Conservation (phyloP, 2,329 filamentous ascomycete genomes). For the Neodidymelliopsis sp. region DNA sequence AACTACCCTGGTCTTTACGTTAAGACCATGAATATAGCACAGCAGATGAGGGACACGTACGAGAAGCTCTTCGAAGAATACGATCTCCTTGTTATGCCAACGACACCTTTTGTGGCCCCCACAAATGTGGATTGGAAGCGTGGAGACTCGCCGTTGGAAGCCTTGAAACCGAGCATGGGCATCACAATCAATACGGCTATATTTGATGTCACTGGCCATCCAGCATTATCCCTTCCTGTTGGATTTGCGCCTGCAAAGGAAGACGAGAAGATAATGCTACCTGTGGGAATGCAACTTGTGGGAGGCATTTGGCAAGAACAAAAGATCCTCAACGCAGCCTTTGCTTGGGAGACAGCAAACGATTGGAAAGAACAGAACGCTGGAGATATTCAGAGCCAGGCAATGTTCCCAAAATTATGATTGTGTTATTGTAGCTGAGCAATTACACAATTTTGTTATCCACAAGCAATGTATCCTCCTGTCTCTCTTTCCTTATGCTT, state of each 20-base stretch:
- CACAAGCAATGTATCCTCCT: too few species aligned
- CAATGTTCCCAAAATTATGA: conserved; percentile 3
- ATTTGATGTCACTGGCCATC: conserved; percentile 43
- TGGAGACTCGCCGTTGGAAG: conserved; percentile 38
- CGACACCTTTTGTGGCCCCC: conserved; percentile 38
- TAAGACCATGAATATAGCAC: conserved; percentile 52
- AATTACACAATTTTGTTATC: too few species aligned
- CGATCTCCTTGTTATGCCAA: conserved; percentile 54
- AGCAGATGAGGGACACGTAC: conserved; percentile 51
- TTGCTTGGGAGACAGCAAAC: conserved; percentile 39
- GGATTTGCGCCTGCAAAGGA: conserved; percentile 33
- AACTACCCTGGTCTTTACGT: conserved; percentile 50
- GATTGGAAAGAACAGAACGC: conserved; percentile 32
- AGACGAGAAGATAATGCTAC: conserved; percentile 37
- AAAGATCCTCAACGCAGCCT: conserved; percentile 36
- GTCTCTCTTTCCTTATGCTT: too few species aligned
- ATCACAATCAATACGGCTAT: conserved; percentile 40
- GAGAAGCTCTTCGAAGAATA: conserved; percentile 45
- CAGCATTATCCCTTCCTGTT: conserved; percentile 45
- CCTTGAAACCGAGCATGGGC: conserved; percentile 39
- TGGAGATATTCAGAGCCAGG: neutral
- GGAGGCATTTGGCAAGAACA: conserved; percentile 49
- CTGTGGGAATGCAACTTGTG: conserved; percentile 52
- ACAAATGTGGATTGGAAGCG: conserved; percentile 33
- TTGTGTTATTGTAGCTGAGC: neutral